These are phyloP conservation scores for Cordyceps javanica DNA, from an alignment of 2,329 filamentous ascomycete genomes.

Conservation along the genomic window DNA sequence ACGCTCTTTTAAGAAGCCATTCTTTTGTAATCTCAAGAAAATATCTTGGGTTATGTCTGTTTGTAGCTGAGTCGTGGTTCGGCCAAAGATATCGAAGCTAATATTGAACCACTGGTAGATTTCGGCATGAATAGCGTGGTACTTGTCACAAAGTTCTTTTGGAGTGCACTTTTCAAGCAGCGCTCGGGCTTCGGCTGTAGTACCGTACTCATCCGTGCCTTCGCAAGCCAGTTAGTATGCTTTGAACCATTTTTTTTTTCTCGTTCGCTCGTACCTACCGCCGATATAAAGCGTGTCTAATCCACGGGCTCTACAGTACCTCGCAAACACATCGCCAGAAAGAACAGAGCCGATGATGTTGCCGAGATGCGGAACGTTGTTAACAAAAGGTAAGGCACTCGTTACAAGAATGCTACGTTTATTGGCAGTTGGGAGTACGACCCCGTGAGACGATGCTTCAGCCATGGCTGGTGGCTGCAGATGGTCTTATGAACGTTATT, in stretches of 20 bases:
- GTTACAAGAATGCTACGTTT: constrained; percentile 56
- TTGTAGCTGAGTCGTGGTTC: constrained; percentile 82
- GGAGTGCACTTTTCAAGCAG: constrained; percentile 80
- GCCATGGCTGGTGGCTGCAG: too few species aligned
- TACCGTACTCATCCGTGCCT: constrained; percentile 76
- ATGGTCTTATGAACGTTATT: too few species aligned
- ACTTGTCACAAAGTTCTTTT: constrained; percentile 82
- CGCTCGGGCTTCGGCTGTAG: constrained; percentile 90
- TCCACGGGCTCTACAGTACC: constrained; percentile 73
- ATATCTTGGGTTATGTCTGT: constrained; percentile 91
- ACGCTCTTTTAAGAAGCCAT: constrained; percentile 81
- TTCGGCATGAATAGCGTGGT: constrained; percentile 80
- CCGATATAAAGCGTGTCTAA: constrained; percentile 79
- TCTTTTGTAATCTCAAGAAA: constrained; percentile 79
- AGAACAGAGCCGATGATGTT: constrained; percentile 85
- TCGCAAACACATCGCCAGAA: constrained; percentile 79
- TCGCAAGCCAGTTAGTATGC: constrained; percentile 20
- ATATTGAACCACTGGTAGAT: constrained; percentile 97
- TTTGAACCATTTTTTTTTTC: not conserved
- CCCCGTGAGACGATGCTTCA: too few species aligned
- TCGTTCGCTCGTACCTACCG: constrained; percentile 34
- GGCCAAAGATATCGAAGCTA: constrained; percentile 88
- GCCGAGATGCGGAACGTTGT: constrained; percentile 74
- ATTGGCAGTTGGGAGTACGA: too few species aligned
- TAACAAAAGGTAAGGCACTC: constrained; percentile 75